Evolutionary conservation across 768 basidiomycete species (phyloP), one percentile per base, ranked within the genome.

Genomic region (Russula foetens): DNA sequence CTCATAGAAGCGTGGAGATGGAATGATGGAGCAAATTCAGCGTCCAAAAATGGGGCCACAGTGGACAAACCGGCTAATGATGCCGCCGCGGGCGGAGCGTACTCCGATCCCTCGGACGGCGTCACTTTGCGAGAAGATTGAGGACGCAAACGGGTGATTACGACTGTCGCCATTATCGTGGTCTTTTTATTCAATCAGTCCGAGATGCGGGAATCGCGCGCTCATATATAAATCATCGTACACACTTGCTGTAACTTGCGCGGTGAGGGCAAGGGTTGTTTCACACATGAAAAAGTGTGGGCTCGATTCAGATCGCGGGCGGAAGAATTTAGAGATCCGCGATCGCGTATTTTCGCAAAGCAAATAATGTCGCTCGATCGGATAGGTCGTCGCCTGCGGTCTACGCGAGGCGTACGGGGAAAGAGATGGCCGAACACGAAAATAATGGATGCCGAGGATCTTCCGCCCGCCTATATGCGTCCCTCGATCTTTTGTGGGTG

Each of bases 1-100:
- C 64, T 92, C n/a, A 66, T 64, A 14, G 78, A 82, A 26, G 81
- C 84, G 23, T 92, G 88, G 87, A 71, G 64, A 17, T 94, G 88
- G 88, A 78, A 74, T 53, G 90, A 92, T 71, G 78, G 17, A 73
- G 76, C 23, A 12, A 67, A 70, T 17, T 55, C 53, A 12, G 15
- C 62, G 21, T 43, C 41, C 68, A 69, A 69, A 62, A 65, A 65
- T 63, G 69, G 53, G 59, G 26, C 31, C 52, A 39, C 35, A 45
- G 53, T 61, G 58, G 38, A 63, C 60, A 53, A 61, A 50, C 21
- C 21, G 46, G 44, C 23, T 43, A 35, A 17, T 21, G 45, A 53
- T 47, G 14, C 60, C 60, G 60, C 56, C 60, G 60, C 56, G 56
- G 56, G 51, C 45, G 29, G 39, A 48, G 44, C 17, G 45, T 23